Evolutionary conservation across 2,329 filamentous ascomycete genomes (phyloP), one percentile per base, ranked within the genome.

Genomic region (Sclerotinia borealis): DNA sequence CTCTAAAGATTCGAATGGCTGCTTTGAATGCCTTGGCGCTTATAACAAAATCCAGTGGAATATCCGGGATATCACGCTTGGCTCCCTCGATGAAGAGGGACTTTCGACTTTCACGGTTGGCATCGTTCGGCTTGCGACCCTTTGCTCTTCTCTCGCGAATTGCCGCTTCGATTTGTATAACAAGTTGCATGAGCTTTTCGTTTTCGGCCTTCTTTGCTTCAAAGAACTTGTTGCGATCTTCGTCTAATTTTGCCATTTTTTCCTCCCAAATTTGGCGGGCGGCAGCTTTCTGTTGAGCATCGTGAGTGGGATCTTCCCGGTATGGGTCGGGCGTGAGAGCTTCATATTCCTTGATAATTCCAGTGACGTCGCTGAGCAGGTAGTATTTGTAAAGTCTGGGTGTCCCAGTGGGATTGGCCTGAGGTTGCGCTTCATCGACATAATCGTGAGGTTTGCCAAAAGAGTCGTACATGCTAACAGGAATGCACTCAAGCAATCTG

Each of bases 371-470:
- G 9, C 54, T 48, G 10, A 59, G 66, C 11, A 72, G 56, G 50
- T 73, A 73, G 45, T 69, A 71, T 45, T 70, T 69, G 55, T 74
- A 72, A 8, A 74, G 67, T 58, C 71, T 63, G 19, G 69, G 68
- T 15, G 61, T 58, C 15, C 45, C 34, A 29, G 19, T 31, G 56
- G 31, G 37, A 58, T 34, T 56, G 5, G 56, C n/a, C 31, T 19
- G 15, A n/a, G 54, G 39, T 29, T 34, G 54, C n/a, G 45, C 36
- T 17, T 22, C 58, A 47, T 72, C 69, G 22, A 70, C 67, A 34
- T 68, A 71, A 58, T 72, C 68, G 41, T 73, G 72, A 15, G 72
- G 70, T 62, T 74, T 74, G 34, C 68, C 61, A 47, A 70, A 74
- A 8, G 70, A 72, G 59, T 74, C 72, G 45, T 72, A 68, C 66